Percentiles rank a stretch among this genome's conserved stretches.
These are phyloP conservation scores for Sporisorium graminicola DNA, from an alignment of 1,284 basidiomycete genomes.

Conservation along the genomic window DNA sequence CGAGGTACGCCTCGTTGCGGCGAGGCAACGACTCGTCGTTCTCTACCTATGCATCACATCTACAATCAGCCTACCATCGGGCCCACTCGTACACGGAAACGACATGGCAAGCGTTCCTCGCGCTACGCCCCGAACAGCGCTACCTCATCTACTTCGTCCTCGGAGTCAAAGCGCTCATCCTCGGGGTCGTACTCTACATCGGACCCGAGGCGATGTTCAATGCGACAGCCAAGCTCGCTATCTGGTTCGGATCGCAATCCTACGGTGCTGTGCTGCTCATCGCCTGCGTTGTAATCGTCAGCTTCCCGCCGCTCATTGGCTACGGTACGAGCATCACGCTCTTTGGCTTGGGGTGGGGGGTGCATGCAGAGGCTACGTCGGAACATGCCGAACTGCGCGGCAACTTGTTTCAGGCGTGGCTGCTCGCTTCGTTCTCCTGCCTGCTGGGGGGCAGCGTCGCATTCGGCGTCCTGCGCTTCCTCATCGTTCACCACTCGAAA, in stretches of 20 bases:
- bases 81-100: conserved; percentile 19
- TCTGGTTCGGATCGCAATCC: conserved; percentile 43
- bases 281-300: conserved; percentile 36
- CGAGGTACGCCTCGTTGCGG: conserved; percentile 21
- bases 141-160: conserved; percentile 34
- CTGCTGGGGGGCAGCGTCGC: conserved; percentile 54
- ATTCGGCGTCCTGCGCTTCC: conserved; percentile 48
- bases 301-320: conserved; percentile 63
- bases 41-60: neutral
- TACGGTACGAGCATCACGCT: conserved; percentile 63
- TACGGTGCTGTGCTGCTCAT: conserved; percentile 45
- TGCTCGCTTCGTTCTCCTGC: conserved; percentile 54
- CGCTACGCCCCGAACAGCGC: conserved; percentile 31
- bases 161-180: conserved; percentile 24
- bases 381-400: conserved; percentile 17
- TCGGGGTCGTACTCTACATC: conserved; percentile 26
- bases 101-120: conserved; percentile 22
- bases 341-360: conserved; percentile 61
- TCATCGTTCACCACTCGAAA: conserved; percentile 31
- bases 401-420: conserved; percentile 52
- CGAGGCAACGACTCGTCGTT: conserved; percentile 6
- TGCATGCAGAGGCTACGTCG: conserved; percentile 19
- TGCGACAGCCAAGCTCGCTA: conserved; percentile 41
- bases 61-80: conserved; percentile 13
- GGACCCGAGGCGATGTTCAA: conserved; percentile 50